phyloP scores from a whole-genome alignment of 2,329 filamentous ascomycete species.

The Nigrograna mackinnonii region DNA sequence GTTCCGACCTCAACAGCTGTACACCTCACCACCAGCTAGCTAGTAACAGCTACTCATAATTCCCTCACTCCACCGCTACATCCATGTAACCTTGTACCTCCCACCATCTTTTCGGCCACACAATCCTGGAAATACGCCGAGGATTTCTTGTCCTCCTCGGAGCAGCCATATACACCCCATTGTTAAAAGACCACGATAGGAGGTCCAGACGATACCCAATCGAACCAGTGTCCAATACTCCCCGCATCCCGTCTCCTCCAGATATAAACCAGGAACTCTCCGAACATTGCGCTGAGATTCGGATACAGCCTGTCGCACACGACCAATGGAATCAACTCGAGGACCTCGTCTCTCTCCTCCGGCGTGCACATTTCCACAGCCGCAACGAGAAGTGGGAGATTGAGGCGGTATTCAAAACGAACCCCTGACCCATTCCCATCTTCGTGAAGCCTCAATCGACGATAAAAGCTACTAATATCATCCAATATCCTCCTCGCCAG shows the following conservation, averaged over 20 bases:
- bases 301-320: not conserved
- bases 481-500: not conserved
- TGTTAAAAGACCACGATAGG: not conserved
- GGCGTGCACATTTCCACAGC: not conserved
- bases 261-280: not conserved
- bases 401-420: constrained; percentile 1
- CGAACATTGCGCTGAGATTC: not conserved
- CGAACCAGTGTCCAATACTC: not conserved
- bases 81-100: too few relatives aligned
- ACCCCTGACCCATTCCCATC: not conserved
- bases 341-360: not conserved
- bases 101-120: too few relatives aligned
- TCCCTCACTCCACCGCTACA: too few relatives aligned
- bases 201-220: not conserved
- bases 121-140: too few relatives aligned
- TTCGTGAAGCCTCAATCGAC: not conserved
- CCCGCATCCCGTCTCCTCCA: not conserved
- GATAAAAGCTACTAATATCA: not conserved
- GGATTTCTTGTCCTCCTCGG: too few relatives aligned
- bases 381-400: not conserved
- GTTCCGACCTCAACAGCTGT: too few relatives aligned
- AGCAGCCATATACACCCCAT: too few relatives aligned
- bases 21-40: too few relatives aligned
- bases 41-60: too few relatives aligned
- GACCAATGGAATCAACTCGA: not conserved